These are phyloP conservation scores for Malus fusca DNA, from an alignment of 306 rosid species.

Conservation along the genomic window DNA sequence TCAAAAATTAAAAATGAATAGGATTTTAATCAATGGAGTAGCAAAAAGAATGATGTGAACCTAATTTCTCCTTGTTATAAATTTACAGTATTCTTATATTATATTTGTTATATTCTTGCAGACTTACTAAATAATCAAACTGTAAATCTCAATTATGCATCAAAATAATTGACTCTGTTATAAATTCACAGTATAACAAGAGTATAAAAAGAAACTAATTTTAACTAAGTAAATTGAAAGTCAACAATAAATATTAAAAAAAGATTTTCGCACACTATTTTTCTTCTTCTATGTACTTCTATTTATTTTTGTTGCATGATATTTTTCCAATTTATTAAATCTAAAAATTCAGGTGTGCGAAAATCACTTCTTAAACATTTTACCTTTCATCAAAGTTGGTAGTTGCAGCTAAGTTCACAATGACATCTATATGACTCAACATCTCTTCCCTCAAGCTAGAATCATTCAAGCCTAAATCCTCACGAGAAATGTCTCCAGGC, in stretches of 20 bases:
- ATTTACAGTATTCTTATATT: not conserved
- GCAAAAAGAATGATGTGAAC: no score
- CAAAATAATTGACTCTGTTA: no score
- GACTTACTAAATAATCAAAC: not conserved
- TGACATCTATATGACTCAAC: constrained; percentile 35
- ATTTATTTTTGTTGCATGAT: not conserved
- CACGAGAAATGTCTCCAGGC: constrained; percentile 48
- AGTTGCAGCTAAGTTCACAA: constrained; percentile 69
- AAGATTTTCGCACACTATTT: no score
- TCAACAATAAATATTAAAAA: not conserved
- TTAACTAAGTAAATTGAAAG: not conserved
- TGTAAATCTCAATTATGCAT: no score
- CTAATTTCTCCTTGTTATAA: no score
- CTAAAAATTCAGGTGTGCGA: no score
- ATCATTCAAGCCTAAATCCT: constrained; percentile 50
- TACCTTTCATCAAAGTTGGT: constrained; percentile 81
- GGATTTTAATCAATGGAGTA: no score
- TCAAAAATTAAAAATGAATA: no score
- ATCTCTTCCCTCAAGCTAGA: constrained; percentile 38
- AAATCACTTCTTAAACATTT: not conserved
- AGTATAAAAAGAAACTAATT: not conserved
- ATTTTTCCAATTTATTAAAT: not conserved
- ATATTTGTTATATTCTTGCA: not conserved
- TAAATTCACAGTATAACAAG: no score
- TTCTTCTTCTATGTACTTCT: not conserved